These are phyloP conservation scores for Sporothrix humicola DNA, from an alignment of 2,329 filamentous ascomycete species.

Conservation along the genomic window DNA sequence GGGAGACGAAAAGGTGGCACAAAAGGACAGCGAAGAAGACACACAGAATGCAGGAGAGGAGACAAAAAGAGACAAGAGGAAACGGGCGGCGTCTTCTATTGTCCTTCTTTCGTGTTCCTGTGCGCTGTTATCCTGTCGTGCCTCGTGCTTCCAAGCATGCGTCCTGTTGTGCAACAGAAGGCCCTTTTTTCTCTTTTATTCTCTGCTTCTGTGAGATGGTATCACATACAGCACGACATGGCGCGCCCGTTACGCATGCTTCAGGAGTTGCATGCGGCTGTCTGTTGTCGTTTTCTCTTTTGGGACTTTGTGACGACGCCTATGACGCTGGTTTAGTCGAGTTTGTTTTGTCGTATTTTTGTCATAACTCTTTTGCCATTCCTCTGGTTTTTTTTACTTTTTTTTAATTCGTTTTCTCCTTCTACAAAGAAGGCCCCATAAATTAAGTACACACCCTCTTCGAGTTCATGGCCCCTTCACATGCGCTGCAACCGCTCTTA, in stretches of 20 bases:
- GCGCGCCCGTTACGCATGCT: conserved; percentile 3
- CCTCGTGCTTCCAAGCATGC: conserved; percentile 7
- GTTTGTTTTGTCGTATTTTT: neutral
- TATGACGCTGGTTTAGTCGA: neutral
- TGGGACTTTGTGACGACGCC: neutral
- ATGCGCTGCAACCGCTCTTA: neutral
- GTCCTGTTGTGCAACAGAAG: conserved; percentile 22
- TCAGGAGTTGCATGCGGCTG: conserved; percentile 12
- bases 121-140: conserved; percentile 2
- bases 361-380: neutral
- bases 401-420: neutral
- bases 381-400: neutral
- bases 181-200: conserved; percentile 7
- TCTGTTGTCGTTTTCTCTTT: neutral
- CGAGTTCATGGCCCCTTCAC: neutral
- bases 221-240: conserved; percentile 17
- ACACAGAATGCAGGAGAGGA: neutral
- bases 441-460: conserved; percentile 8
- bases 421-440: neutral
- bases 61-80: conserved; percentile 9
- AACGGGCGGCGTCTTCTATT: conserved; percentile 19
- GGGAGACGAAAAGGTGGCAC: conserved; percentile 14
- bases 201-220: conserved; percentile 12
- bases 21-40: conserved; percentile 12
- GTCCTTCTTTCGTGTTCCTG: conserved; percentile 7